Percentiles rank a stretch among this genome's conserved stretches.
phyloP scores from a whole-genome alignment of 768 basidiomycete genomes.

The Macrolepiota albuminosa region DNA sequence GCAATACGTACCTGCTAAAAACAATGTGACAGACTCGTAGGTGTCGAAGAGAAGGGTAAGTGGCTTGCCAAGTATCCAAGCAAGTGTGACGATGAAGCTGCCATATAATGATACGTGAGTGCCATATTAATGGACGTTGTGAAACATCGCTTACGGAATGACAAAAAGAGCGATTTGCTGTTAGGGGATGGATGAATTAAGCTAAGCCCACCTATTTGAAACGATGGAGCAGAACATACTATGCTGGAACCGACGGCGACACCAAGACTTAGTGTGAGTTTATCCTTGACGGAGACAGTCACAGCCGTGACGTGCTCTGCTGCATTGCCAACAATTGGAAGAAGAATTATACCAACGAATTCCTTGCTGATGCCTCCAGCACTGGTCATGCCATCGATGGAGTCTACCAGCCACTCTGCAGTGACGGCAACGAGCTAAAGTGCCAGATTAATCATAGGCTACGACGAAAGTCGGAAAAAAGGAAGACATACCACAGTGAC shows the following conservation, averaged over 20 bases:
- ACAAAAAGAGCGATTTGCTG: constrained; percentile 62
- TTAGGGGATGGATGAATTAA: constrained; percentile 1
- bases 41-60: constrained; percentile 83
- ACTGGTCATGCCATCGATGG: constrained; percentile 69
- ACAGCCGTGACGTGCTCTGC: constrained; percentile 94
- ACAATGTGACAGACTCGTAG: constrained; percentile 69
- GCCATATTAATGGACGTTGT: not conserved
- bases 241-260: constrained; percentile 87
- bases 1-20: constrained; percentile 33
- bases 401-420: constrained; percentile 72
- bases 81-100: constrained; percentile 72
- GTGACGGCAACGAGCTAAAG: constrained; percentile 56
- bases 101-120: not conserved
- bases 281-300: constrained; percentile 87
- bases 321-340: constrained; percentile 91
- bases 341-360: constrained; percentile 79
- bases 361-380: constrained; percentile 58
- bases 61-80: constrained; percentile 78
- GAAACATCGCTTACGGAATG: constrained; percentile 30
- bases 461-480: not conserved
- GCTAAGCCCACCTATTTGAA: not conserved
- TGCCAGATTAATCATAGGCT: constrained; percentile 24
- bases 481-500: constrained; percentile 57
- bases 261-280: constrained; percentile 81
- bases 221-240: constrained; percentile 32